These are phyloP conservation scores for Colletotrichum tropicale DNA, from an alignment of 2,329 filamentous ascomycete genomes.

Conservation along the genomic window DNA sequence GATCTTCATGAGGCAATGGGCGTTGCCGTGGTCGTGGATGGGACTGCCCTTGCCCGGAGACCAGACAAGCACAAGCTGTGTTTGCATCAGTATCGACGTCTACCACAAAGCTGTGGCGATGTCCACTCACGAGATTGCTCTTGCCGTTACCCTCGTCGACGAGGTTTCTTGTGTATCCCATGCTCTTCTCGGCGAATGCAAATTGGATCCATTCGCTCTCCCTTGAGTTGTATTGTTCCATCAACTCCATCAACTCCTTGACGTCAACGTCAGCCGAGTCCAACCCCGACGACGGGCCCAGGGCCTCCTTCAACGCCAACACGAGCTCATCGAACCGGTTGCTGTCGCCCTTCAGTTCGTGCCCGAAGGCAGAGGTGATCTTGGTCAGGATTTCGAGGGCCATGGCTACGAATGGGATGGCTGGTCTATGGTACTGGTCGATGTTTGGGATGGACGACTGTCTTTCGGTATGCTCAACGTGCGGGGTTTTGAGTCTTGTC, in stretches of 20 bases:
- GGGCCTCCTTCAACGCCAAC: slow-evolving; percentile 70
- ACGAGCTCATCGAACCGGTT: slow-evolving; percentile 74
- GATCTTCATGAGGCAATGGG: slow-evolving; percentile 93
- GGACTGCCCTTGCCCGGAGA: slow-evolving; percentile 81
- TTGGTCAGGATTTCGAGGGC: slow-evolving; percentile 36
- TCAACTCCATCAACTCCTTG: slow-evolving; percentile 70
- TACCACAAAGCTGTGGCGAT: slow-evolving; percentile 29
- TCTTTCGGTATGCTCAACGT: background rate
- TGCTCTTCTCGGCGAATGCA: slow-evolving; percentile 71
- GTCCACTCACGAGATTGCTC: slow-evolving; percentile 67
- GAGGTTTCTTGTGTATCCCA: slow-evolving; percentile 84
- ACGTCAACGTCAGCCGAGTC: slow-evolving; percentile 83
- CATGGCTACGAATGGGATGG: slow-evolving; percentile 28
- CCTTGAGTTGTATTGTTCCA: slow-evolving; percentile 75
- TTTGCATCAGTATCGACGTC: slow-evolving; percentile 20
- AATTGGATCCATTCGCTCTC: slow-evolving; percentile 76
- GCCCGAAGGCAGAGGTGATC: slow-evolving; percentile 22
- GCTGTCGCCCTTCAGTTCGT: slow-evolving; percentile 14
- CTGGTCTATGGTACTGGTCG: background rate
- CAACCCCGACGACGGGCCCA: slow-evolving; percentile 83
- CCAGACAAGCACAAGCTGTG: slow-evolving; percentile 86
- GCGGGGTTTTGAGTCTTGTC: slow-evolving; percentile 13
- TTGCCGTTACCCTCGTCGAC: slow-evolving; percentile 89
- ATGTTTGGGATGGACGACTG: slow-evolving; percentile 1
- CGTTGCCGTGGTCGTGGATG: slow-evolving; percentile 88